A percentile compares a stretch with the other conserved stretches of the same genome.
Conservation (phyloP, 2,329 filamentous ascomycete species). For the Penicillium verrucosum region DNA sequence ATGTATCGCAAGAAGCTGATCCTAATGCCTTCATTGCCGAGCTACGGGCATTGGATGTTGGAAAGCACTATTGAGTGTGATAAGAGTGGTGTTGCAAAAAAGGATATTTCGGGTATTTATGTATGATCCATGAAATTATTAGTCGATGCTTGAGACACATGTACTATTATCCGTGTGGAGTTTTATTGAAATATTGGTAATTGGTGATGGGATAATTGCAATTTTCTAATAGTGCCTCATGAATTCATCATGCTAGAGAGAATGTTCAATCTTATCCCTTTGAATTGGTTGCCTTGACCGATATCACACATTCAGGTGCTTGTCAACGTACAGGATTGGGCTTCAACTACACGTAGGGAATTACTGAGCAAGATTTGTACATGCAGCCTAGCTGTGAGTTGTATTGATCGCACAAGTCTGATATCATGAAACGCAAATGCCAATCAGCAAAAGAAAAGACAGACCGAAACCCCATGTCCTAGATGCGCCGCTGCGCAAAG, state of each 20-base stretch:
- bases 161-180: not conserved
- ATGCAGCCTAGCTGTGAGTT: slow-evolving; percentile 1
- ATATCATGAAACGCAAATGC: slow-evolving; percentile 32
- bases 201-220: not conserved
- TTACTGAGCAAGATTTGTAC: not conserved
- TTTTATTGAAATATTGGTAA: not conserved
- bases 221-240: not conserved
- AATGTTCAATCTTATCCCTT: not conserved
- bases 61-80: not conserved
- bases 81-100: not conserved
- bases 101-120: not conserved
- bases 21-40: not conserved
- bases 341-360: not conserved
- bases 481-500: slow-evolving; percentile 18
- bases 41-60: not conserved
- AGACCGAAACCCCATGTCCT: slow-evolving; percentile 14
- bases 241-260: not conserved
- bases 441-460: slow-evolving; percentile 17
- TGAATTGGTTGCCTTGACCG: not conserved
- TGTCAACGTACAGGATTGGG: not conserved
- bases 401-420: slow-evolving; percentile 20
- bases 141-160: not conserved
- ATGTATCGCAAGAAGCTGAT: not conserved
- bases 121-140: not conserved
- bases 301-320: not conserved